These are phyloP conservation scores for Zygosaccharomyces kombuchaensis DNA, from an alignment of 805 yeast species.

Conservation along the genomic window DNA sequence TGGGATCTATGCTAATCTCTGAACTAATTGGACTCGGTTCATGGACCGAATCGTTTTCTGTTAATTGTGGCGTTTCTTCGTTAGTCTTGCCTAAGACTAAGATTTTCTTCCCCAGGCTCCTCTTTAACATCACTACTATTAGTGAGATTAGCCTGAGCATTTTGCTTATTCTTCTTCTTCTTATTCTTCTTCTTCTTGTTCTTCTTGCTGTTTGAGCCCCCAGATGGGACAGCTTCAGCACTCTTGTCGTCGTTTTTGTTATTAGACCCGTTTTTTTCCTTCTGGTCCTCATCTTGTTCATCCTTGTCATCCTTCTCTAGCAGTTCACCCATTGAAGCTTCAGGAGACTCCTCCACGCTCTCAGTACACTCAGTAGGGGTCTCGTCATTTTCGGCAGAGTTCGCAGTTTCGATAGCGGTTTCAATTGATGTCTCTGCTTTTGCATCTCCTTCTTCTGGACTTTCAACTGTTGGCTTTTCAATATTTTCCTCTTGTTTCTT, in stretches of 20 bases:
- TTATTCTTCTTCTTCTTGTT: constrained; percentile 29
- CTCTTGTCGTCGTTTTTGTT: constrained; percentile 1
- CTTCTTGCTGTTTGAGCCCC: constrained; percentile 10
- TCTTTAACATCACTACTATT: neutral
- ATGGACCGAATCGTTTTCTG: constrained; percentile 20
- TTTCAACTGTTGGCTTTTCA: no score
- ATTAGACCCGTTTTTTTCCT: constrained; percentile 3
- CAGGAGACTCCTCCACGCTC: no score
- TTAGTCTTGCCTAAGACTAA: constrained; percentile 31
- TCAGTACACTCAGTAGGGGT: no score
- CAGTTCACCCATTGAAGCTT: no score
- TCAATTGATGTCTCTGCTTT: constrained; percentile 5
- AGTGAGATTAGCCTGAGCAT: constrained; percentile 1
- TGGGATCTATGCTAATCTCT: constrained; percentile 2
- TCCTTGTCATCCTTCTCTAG: neutral
- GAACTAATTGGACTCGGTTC: constrained; percentile 24
- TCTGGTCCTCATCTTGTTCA: constrained; percentile 3
- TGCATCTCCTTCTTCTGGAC: constrained; percentile 6
- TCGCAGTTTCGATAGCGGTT: neutral
- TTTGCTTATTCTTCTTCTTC: constrained; percentile 31
- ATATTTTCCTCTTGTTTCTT: constrained; percentile 9
- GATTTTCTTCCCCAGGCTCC: constrained; percentile 4
- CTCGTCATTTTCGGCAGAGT: neutral
- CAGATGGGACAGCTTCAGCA: constrained; percentile 3
- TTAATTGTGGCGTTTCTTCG: constrained; percentile 9